Conservation (phyloP, 1,139 yeast genomes). For the Pichia sp. region DNA sequence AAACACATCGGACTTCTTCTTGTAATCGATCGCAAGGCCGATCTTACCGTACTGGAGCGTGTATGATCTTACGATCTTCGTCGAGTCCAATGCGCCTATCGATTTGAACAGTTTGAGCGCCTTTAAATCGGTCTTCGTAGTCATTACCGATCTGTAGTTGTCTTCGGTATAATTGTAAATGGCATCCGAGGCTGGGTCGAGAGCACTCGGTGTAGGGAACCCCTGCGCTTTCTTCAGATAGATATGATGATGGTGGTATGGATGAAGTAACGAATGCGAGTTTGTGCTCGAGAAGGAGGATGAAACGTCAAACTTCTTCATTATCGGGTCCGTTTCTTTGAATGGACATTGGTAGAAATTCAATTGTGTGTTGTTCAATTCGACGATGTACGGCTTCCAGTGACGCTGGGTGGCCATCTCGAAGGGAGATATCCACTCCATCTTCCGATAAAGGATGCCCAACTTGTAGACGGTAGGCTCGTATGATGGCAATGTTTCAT, state of each 20-base stretch:
- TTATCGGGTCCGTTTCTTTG: conserved; percentile 8
- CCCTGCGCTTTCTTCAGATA: conserved; percentile 7
- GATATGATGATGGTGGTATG: conserved; percentile 21
- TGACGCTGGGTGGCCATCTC: conserved; percentile 57
- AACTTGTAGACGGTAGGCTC: conserved; percentile 57
- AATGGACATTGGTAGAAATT: conserved; percentile 48
- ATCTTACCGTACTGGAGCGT: conserved; percentile 67
- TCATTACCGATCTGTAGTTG: conserved; percentile 36
- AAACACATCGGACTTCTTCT: conserved; percentile 55
- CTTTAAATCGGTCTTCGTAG: conserved; percentile 39
- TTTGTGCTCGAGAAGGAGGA: conserved; percentile 16
- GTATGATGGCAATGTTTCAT: conserved; percentile 49
- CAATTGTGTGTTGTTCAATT: conserved; percentile 71
- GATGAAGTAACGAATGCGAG: conserved; percentile 19
- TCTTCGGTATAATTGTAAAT: conserved; percentile 17
- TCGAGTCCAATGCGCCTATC: conserved; percentile 32
- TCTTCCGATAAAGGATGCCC: conserved; percentile 51
- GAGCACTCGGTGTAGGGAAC: conserved; percentile 8
- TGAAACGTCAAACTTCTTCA: conserved; percentile 13
- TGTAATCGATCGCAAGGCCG: conserved; percentile 71
- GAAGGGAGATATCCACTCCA: conserved; percentile 68
- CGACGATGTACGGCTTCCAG: conserved; percentile 66
- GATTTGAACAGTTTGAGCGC: conserved; percentile 38
- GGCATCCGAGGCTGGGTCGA: neutral
- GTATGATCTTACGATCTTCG: conserved; percentile 50